A percentile compares a stretch with the other conserved stretches of the same genome.
These are phyloP conservation scores for Globisporangium viniferum DNA, from an alignment of 352 stramenopile species.

Conservation along the genomic window DNA sequence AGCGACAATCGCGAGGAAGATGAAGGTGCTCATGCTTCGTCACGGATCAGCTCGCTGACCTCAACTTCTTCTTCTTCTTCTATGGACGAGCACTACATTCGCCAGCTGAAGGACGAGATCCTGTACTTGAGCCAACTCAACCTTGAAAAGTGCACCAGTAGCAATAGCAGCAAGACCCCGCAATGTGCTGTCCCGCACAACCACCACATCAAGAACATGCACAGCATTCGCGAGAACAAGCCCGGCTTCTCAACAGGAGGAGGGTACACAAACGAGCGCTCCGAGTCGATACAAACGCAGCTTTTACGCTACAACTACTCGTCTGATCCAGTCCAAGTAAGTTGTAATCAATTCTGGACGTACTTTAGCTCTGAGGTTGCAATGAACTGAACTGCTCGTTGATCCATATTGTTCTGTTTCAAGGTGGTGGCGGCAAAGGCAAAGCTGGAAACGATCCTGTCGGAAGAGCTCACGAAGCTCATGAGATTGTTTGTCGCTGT, in stretches of 20 bases:
- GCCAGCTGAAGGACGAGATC: conserved; percentile 61
- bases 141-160: conserved; percentile 10
- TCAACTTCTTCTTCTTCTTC: background rate
- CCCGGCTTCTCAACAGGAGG: conserved; percentile 13
- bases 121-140: conserved; percentile 29
- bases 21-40: background rate
- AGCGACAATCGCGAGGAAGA: conserved; percentile 4
- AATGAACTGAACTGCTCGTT: background rate
- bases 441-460: conserved; percentile 32
- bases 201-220: conserved; percentile 59
- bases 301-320: conserved; percentile 51
- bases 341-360: background rate
- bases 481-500: conserved; percentile 24
- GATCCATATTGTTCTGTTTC: background rate
- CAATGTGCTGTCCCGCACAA: conserved; percentile 4
- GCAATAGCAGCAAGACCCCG: background rate
- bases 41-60: background rate
- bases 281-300: conserved; percentile 25
- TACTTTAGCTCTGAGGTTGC: background rate
- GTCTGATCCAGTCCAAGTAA: conserved; percentile 38
- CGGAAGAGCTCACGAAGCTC: conserved; percentile 22
- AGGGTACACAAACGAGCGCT: background rate
- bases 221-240: conserved; percentile 46
- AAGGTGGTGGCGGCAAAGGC: conserved; percentile 32
- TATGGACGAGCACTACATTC: conserved; percentile 45